Conservation (phyloP, 1,284 basidiomycete genomes). For the Meripilus lineatus region DNA sequence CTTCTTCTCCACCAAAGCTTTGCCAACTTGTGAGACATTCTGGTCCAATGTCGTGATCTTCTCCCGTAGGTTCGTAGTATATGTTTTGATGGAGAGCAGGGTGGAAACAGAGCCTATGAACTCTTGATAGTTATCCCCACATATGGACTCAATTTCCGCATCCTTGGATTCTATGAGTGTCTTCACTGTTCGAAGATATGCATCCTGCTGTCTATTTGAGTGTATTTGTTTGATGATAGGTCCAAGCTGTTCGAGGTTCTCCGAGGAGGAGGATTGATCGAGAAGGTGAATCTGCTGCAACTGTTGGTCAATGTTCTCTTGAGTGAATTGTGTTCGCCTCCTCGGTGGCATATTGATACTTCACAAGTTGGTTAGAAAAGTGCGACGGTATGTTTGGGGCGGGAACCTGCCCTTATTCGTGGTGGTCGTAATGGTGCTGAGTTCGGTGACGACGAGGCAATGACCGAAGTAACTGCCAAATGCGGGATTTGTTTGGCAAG, state of each 20-base stretch:
- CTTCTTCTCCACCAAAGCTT: slow-evolving; percentile 88
- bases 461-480: no score
- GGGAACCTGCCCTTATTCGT: no score
- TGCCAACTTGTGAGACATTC: slow-evolving; percentile 75
- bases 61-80: slow-evolving; percentile 77
- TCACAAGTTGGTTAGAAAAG: neutral
- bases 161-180: slow-evolving; percentile 91
- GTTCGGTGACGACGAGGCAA: no score
- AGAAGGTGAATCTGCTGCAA: slow-evolving; percentile 84
- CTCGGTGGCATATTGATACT: slow-evolving; percentile 63
- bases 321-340: slow-evolving; percentile 67
- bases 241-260: slow-evolving; percentile 90
- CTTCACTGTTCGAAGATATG: slow-evolving; percentile 84
- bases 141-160: slow-evolving; percentile 93
- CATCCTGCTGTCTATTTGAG: slow-evolving; percentile 85
- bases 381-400: no score
- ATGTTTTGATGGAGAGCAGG: slow-evolving; percentile 89
- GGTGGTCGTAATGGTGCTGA: no score
- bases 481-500: slow-evolving; percentile 19
- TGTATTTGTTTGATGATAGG: slow-evolving; percentile 94
- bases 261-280: slow-evolving; percentile 79
- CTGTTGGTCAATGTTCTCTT: slow-evolving; percentile 79
- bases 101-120: slow-evolving; percentile 96
- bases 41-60: slow-evolving; percentile 70
- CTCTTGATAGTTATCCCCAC: slow-evolving; percentile 95